Evolutionary conservation across 1,139 yeast genomes (phyloP), one percentile per base, ranked within the genome.

Genomic region (Meyerozyma guilliermondii): DNA sequence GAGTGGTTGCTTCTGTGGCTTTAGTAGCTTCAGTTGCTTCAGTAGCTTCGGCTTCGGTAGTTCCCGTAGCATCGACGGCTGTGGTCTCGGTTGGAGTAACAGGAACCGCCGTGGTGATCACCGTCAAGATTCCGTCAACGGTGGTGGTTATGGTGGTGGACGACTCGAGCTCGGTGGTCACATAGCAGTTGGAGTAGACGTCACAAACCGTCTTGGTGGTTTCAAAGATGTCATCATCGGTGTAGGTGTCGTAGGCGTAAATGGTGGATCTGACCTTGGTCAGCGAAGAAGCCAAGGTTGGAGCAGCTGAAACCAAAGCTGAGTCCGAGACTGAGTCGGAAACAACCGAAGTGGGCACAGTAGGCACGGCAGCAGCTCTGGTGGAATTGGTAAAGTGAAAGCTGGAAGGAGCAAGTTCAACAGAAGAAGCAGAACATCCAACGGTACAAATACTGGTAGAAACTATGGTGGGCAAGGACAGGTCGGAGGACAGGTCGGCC

Each of bases 41-140:
- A 4, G 20, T 6, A 18, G 20, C 5, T 6, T 18, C 20, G 6
- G 22, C 4, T 18, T 18, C 22, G 5, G 22, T 18, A 18, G 22
- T 6, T 18, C 22, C 22, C 22, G 22, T 6, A 20, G 22, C 22
- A 20, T 3, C 22, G 9, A 13, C 18, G 14, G 7, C 6, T 9
- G 13, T 13, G 22, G 10, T 8, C 9, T 16, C 22, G 7, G 22
- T 20, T 6, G 22, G 9, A 40, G 35, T 11, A 30, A 35, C 38
- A 7, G 59, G 60, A 6, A 55, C 50, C 1, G 43, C 58, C 4
- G 61, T 54, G 35, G 72, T 66, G 40, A 62, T 42, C 22, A 69
- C 73, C 7, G 76, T 71, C 51, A 67, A 61, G 18, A 66, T 49
- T 35, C 77, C 77, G 44, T 68, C 66, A 14, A 69, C 59, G 10